Percentiles rank a stretch among this genome's conserved stretches.
phyloP scores from a whole-genome alignment of 1,284 basidiomycete species.

The Marasmius oreades region DNA sequence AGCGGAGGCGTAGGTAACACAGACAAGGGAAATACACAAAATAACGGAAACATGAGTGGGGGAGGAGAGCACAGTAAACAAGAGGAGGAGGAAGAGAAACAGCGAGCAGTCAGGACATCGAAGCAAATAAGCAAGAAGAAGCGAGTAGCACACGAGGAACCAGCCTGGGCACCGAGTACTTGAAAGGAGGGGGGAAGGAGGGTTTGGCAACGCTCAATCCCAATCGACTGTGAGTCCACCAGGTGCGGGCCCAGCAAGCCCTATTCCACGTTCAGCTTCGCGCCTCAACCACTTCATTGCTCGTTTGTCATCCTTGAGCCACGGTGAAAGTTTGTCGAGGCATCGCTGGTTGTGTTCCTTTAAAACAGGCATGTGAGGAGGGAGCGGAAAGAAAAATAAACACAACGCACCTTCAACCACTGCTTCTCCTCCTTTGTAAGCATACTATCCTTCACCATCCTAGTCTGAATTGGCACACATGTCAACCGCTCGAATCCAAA shows the following conservation, averaged over 20 bases:
- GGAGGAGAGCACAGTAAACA: no score
- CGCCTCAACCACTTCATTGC: constrained; percentile 80
- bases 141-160: background rate
- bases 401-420: constrained; percentile 76
- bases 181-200: background rate
- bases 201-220: constrained; percentile 40
- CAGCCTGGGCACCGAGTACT: background rate
- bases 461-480: constrained; percentile 90
- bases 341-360: constrained; percentile 87
- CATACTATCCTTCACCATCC: constrained; percentile 83
- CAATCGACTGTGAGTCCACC: constrained; percentile 73
- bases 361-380: constrained; percentile 1
- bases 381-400: constrained; percentile 2
- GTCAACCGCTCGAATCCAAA: constrained; percentile 88
- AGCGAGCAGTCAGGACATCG: no score
- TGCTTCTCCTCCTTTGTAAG: constrained; percentile 82
- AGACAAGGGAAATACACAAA: no score
- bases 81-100: no score
- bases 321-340: constrained; percentile 66
- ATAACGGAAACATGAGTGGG: no score
- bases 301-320: constrained; percentile 75
- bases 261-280: constrained; percentile 70
- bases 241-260: constrained; percentile 53
- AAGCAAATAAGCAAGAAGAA: background rate
- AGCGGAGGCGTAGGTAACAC: no score